A percentile compares a stretch with the other conserved stretches of the same genome.
phyloP scores from a whole-genome alignment of 306 rosid genomes.

The Abrus pulchellus region DNA sequence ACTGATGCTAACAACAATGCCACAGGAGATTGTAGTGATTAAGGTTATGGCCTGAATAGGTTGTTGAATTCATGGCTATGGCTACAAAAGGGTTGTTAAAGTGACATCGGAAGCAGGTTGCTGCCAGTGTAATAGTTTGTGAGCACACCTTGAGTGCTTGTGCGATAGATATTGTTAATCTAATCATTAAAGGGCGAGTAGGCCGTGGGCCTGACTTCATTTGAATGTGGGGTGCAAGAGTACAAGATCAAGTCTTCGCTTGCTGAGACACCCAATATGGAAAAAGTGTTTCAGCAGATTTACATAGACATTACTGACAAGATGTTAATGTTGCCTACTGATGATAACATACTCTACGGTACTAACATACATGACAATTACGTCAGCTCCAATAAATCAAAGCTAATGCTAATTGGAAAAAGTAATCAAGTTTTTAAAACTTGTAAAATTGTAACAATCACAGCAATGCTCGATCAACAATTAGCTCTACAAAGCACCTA shows the following conservation, averaged over 20 bases:
- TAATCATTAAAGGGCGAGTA: background rate
- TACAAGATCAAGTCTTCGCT: background rate
- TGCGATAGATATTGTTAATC: background rate
- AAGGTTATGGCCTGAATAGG: background rate
- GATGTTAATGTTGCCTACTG: background rate
- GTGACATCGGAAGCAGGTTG: background rate
- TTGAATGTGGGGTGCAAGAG: background rate
- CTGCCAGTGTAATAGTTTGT: background rate
- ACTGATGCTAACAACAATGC: background rate
- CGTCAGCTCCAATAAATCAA: background rate
- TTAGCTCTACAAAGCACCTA: slow-evolving; percentile 36
- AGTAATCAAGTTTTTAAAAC: slow-evolving; percentile 29
- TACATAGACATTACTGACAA: background rate
- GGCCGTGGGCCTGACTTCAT: background rate
- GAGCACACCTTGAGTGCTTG: background rate
- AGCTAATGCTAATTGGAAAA: background rate
- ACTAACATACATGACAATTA: slow-evolving; percentile 1
- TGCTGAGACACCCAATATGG: background rate
- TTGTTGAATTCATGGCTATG: background rate
- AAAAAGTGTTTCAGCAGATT: slow-evolving; percentile 17
- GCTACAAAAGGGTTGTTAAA: background rate
- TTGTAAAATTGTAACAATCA: slow-evolving; percentile 8
- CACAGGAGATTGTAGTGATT: background rate
- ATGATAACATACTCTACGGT: background rate
- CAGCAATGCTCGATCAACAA: slow-evolving; percentile 27